Evolutionary conservation across 768 basidiomycete genomes (phyloP).

Genomic region (Nevesoporus exiguus): DNA sequence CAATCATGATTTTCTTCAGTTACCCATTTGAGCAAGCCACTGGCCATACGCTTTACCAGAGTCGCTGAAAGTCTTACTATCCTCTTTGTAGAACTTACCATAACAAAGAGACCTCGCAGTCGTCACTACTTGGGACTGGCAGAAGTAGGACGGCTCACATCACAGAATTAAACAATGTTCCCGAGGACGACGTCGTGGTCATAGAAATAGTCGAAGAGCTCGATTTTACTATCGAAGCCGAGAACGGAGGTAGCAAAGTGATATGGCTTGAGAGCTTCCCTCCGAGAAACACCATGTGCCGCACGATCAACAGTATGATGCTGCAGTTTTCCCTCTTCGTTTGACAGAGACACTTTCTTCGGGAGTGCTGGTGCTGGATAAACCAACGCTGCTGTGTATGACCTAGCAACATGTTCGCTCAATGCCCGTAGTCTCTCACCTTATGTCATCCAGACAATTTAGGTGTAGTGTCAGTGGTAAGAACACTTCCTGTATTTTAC

Average conservation of each 20-base stretch:
- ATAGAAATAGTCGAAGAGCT: conserved; percentile 62
- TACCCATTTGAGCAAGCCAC: background rate
- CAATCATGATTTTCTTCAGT: background rate
- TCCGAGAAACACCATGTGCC: conserved; percentile 57
- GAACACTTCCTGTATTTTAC: conserved; percentile 64
- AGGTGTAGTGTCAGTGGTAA: conserved; percentile 70
- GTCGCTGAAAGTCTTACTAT: background rate
- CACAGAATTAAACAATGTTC: conserved; percentile 62
- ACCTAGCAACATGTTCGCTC: background rate
- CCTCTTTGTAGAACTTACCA: background rate
- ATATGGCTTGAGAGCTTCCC: conserved; percentile 81
- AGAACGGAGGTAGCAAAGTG: conserved; percentile 81
- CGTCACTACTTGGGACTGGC: conserved; percentile 66
- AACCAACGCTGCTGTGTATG: conserved; percentile 11
- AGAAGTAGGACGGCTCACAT: conserved; percentile 59
- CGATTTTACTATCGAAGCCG: conserved; percentile 58
- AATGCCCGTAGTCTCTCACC: conserved; percentile 46
- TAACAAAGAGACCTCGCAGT: conserved; percentile 30
- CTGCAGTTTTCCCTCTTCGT: conserved; percentile 44
- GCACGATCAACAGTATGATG: conserved; percentile 81
- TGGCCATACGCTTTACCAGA: background rate
- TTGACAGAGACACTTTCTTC: conserved; percentile 79
- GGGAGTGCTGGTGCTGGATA: conserved; percentile 64
- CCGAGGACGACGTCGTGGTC: conserved; percentile 55
- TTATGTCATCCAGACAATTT: conserved; percentile 75